Conservation (phyloP, 192 early-diverging fungal genomes). For the Rhizophagus sp. region DNA sequence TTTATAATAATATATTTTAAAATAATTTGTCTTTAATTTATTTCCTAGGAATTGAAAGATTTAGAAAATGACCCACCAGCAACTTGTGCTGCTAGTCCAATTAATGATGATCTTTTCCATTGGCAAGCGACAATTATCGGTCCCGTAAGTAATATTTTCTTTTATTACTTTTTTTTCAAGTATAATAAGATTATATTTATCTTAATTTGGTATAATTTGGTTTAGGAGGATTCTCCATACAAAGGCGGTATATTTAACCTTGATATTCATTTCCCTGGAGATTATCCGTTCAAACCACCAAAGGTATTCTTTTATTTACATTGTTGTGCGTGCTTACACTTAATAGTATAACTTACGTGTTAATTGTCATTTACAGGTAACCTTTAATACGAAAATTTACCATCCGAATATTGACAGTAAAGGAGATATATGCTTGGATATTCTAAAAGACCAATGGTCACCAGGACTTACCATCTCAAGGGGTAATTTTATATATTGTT, state of each 20-base stretch:
- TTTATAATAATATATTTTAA: too few species aligned
- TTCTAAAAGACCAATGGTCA: conserved; percentile 98
- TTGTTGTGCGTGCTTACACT: too few species aligned
- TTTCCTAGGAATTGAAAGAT: conserved; percentile 75
- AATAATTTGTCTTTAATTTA: too few species aligned
- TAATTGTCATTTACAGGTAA: conserved; percentile 54
- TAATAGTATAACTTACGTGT: too few species aligned
- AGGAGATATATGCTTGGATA: conserved; percentile 97
- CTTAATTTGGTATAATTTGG: conserved; percentile 33
- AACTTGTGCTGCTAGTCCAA: conserved; percentile 94
- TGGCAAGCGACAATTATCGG: conserved; percentile 99
- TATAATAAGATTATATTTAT: too few species aligned
- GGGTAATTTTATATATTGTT: background rate
- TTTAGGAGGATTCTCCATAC: conserved; percentile 88
- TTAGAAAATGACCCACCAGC: conserved; percentile 96
- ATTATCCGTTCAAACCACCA: conserved; percentile 98
- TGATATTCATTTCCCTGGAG: conserved; percentile 96
- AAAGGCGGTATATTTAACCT: conserved; percentile 95
- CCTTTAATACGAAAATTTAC: conserved; percentile 95
- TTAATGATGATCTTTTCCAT: conserved; percentile 88
- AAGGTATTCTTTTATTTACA: conserved; percentile 61
- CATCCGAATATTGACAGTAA: conserved; percentile 99
- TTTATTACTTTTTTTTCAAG: too few species aligned
- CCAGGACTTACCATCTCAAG: conserved; percentile 98
- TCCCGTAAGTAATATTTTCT: conserved; percentile 42